Percentiles rank a stretch among this genome's conserved stretches.
Evolutionary conservation across 768 basidiomycete genomes (phyloP).

Genomic region (Podaxis sp.): DNA sequence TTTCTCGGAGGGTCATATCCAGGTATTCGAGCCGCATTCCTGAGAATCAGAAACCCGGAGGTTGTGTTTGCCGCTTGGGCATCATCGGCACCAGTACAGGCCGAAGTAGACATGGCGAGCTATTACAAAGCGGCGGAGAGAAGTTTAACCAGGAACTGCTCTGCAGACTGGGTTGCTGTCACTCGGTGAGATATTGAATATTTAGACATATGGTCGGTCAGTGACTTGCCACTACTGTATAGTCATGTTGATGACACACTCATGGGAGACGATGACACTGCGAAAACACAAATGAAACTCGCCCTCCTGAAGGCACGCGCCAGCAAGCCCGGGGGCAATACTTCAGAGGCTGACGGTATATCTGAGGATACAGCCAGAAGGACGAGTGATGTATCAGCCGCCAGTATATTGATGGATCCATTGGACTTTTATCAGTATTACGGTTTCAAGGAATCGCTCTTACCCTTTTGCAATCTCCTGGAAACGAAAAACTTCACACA

Average conservation of each 20-base stretch:
- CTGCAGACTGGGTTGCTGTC: slow-evolving; percentile 47
- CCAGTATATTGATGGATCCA: slow-evolving; percentile 45
- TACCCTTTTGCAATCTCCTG: slow-evolving; percentile 45
- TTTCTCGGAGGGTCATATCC: slow-evolving; percentile 49
- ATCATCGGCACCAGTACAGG: slow-evolving; percentile 45
- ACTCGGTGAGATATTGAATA: slow-evolving; percentile 18
- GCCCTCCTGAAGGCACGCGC: slow-evolving; percentile 35
- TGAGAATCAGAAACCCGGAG: slow-evolving; percentile 42
- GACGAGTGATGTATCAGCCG: slow-evolving; percentile 35
- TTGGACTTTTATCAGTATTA: slow-evolving; percentile 48
- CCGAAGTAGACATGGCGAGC: slow-evolving; percentile 45
- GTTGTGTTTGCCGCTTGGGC: slow-evolving; percentile 45
- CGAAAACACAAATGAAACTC: slow-evolving; percentile 35
- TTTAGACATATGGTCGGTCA: too few relatives aligned
- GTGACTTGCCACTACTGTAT: not conserved
- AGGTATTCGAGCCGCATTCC: slow-evolving; percentile 37
- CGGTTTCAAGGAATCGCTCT: slow-evolving; percentile 36
- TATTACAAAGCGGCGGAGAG: slow-evolving; percentile 49
- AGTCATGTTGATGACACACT: slow-evolving; percentile 34
- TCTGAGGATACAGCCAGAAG: slow-evolving; percentile 27
- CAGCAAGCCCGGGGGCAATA: slow-evolving; percentile 39
- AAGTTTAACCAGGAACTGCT: slow-evolving; percentile 45
- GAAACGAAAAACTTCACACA: slow-evolving; percentile 40
- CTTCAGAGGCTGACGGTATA: slow-evolving; percentile 28
- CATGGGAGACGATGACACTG: slow-evolving; percentile 25